Base-by-base conservation (phyloP, 768 basidiomycete species). In the Lactarius hatsudake region DNA sequence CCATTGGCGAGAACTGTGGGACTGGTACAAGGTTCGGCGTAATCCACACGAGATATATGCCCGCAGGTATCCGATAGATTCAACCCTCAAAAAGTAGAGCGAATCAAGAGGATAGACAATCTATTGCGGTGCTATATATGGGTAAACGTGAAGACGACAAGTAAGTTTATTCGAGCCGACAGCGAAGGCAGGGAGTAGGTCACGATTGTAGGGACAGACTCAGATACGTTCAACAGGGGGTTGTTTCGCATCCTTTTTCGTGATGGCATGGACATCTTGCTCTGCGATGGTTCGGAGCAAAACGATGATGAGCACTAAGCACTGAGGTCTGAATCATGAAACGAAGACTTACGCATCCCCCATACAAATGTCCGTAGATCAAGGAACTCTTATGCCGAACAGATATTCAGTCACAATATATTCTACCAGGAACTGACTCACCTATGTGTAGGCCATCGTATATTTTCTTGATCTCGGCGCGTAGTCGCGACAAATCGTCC, bases 381-480 rank as follows among this genome's bases (percentile, higher is more conserved):
- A 68, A 94, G 81, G 74, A 92, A 88, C 80, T 94, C 92, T 92
- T 73, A 36, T 34, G 53, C 60, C 48, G 40, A 63, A 45, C 15
- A 54, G 60, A 18, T 26, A 18, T 17, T 70, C 56, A 68, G 63
- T 59, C n/a, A 57, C 45, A 55, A 30, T 10, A 59, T 42, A 64
- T n/a, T 23, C 34, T 34, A 18, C 3, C 18, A 26, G 2, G 15
- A n/a, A 32, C 18, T 6, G 26, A 81, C 85, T 73, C 66, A 88
- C 91, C 91, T 71, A 93, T 83, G 72, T 93, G 90, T 54, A 94
- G 80, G 2, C 90, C 90, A 70, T 93, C 91, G 65, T 93, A 92
- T 20, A 94, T 75, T 75, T 93, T 94, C 85, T 95, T 96, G 69
- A 88, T 83, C 76, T 97, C 95, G 13, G 85, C 84, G 66, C 94